Evolutionary conservation across 164 flowering plant genomes (phyloP).

Genomic region (Tetrastigma voinierianum): DNA sequence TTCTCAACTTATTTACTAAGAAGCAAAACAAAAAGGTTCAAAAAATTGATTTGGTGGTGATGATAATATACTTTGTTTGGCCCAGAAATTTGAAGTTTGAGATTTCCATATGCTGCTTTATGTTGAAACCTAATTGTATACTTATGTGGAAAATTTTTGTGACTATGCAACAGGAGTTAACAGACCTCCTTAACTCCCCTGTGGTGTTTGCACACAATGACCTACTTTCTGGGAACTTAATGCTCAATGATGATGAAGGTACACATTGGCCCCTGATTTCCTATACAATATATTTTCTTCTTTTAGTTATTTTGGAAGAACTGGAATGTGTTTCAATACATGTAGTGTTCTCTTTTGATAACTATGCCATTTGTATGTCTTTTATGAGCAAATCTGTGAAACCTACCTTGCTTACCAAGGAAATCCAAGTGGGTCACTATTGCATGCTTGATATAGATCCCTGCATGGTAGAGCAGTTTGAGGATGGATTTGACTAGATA

Average conservation of each 20-base stretch:
- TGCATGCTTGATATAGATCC: too few species aligned
- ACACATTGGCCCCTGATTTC: conserved; percentile 4
- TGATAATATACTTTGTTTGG: background rate
- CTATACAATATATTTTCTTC: background rate
- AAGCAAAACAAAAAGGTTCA: background rate
- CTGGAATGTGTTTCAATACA: background rate
- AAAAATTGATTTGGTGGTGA: background rate
- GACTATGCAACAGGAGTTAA: conserved; percentile 63
- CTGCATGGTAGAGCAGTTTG: too few species aligned
- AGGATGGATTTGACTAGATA: too few species aligned
- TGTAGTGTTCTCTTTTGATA: background rate
- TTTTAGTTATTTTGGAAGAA: background rate
- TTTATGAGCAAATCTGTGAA: background rate
- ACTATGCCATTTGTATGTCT: background rate
- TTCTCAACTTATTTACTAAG: background rate
- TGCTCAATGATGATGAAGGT: conserved; percentile 93
- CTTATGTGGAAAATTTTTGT: background rate
- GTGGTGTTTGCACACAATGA: conserved; percentile 95
- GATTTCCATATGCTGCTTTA: background rate
- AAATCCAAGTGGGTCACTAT: too few species aligned
- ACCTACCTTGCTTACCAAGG: too few species aligned
- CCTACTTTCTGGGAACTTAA: conserved; percentile 89
- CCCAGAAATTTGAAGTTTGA: background rate
- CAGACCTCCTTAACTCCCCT: conserved; percentile 68
- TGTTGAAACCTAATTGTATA: background rate